Percentiles rank a stretch among this genome's conserved stretches.
Evolutionary conservation across 2,329 filamentous ascomycete genomes (phyloP).

Genomic region (Pyrenophora teres): DNA sequence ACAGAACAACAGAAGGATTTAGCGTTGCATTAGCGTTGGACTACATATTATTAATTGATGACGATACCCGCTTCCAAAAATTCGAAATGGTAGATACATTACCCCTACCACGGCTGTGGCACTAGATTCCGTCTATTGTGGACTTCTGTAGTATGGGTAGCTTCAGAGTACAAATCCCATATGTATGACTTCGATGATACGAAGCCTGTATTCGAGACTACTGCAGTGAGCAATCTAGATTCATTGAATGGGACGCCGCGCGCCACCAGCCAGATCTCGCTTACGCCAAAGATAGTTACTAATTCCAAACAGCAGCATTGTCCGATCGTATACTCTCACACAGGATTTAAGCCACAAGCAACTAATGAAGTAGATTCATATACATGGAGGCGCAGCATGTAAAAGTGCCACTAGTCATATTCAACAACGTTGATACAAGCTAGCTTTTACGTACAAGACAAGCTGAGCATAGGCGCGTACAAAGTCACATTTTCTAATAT

Average conservation of each 20-base stretch:
- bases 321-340: neutral
- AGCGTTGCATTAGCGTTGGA: conserved; percentile 21
- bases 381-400: too few species aligned
- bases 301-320: neutral
- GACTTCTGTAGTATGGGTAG: neutral
- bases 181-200: neutral
- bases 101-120: neutral
- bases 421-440: too few species aligned
- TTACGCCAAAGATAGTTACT: neutral
- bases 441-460: too few species aligned
- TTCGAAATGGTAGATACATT: conserved; percentile 8
- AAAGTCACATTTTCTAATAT: too few species aligned
- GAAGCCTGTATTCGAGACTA: neutral
- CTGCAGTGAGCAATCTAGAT: conserved; percentile 2
- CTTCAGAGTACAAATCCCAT: neutral
- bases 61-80: conserved; percentile 26
- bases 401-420: too few species aligned
- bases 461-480: too few species aligned
- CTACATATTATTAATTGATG: conserved; percentile 12
- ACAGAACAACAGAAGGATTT: conserved; percentile 1
- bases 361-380: too few species aligned
- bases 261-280: neutral
- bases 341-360: neutral
- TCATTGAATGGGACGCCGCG: neutral
- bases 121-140: neutral